Base-by-base conservation (phyloP, 1,284 basidiomycete genomes). In the Papiliotrema flavescens region DNA sequence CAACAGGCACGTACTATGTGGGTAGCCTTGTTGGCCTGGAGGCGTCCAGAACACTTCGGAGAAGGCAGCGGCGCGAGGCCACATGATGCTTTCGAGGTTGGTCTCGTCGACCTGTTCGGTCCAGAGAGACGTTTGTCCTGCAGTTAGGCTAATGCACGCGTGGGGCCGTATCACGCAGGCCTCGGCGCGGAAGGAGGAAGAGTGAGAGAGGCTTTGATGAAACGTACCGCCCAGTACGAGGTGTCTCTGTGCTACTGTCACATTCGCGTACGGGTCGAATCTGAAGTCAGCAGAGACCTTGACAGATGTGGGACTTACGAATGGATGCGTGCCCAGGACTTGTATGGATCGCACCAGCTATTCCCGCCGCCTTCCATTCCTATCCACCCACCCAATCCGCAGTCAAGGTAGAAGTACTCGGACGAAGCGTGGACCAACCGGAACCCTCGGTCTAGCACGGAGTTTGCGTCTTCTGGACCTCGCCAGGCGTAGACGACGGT, bases 21-120 rank as follows among this genome's bases (percentile, higher is more conserved):
- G 66, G 44, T 59, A 66, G 0, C 52, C 55, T 1, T 40, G 41
- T 3, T 42, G 20, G 15, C 73, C 77, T 0, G 80, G 78, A 0
- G 90, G 87, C 2, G 82, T 84, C 89, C 89, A 92, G 76, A 87
- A 91, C 17, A 91, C 69, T 78, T 93, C 90, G 0, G 88, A 88
- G 5, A 84, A 83, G 0, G 85, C 81, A 0, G 88, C 87, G 8
- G 88, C 86, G 50, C 89, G 81, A 2, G 90, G 90, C 88, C 89
- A 92, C 9, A 84, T 78, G 54, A 85, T 83, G 0, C 80, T 66
- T 64, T 92, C 88, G 49, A 92, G 73, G 69, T 88, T 90, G 51
- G 80, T 78, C 14, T 84, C 81, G 43, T 83, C 81, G 2, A 51
- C 42, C 71, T 89, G 87, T 74, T 91, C 89, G 1, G 85, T 80